These are phyloP conservation scores for Rhododendron ferrugineum DNA, from an alignment of 148 eudicot species.

Conservation along the genomic window DNA sequence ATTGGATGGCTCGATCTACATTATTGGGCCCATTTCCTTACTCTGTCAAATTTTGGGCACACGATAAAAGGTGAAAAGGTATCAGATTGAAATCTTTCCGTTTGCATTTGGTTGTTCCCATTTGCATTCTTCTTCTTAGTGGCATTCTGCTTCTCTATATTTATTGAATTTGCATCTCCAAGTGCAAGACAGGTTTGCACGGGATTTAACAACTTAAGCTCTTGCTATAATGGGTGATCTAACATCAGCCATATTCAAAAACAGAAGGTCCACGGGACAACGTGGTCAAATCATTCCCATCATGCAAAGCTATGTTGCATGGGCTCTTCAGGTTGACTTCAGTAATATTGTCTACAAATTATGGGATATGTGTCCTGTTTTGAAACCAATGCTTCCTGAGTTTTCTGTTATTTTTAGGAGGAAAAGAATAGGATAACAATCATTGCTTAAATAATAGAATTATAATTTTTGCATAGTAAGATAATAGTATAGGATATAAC, in stretches of 20 bases:
- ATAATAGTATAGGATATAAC: background rate
- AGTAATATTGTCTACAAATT: background rate
- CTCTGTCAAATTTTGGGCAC: too few species aligned
- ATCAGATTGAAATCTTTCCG: too few species aligned
- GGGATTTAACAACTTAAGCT: background rate
- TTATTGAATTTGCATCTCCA: too few species aligned
- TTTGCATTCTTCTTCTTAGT: too few species aligned
- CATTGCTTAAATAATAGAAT: background rate
- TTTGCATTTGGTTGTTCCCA: too few species aligned
- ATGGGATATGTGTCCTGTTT: background rate
- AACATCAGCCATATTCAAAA: background rate
- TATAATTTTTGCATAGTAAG: background rate
- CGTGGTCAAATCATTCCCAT: background rate
- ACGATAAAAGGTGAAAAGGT: too few species aligned
- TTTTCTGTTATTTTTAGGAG: background rate
- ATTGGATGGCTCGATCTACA: too few species aligned
- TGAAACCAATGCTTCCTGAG: background rate
- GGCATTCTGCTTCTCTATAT: too few species aligned
- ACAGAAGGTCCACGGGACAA: background rate
- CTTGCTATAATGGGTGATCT: background rate
- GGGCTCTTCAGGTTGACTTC: background rate
- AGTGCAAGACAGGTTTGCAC: too few species aligned
- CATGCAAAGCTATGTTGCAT: background rate
- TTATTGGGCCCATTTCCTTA: too few species aligned
- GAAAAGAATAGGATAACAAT: background rate